Evolutionary conservation across 371 early-diverging fungal species (phyloP).

Genomic region (Mortierella sp.): DNA sequence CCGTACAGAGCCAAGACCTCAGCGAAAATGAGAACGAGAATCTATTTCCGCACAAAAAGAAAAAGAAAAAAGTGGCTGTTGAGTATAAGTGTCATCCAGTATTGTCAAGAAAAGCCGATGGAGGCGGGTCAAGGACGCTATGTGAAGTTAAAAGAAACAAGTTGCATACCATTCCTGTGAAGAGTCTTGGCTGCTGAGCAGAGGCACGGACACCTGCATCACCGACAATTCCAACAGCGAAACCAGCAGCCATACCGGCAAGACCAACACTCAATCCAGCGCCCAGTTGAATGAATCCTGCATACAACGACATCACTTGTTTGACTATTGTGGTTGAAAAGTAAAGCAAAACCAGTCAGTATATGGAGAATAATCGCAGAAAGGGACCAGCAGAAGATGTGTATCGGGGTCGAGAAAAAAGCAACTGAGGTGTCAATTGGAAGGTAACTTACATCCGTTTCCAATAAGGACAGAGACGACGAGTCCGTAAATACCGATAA

Average conservation of each 20-base stretch:
- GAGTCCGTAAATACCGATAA: constrained; percentile 92
- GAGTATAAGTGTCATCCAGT: neutral
- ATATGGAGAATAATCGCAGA: too few relatives aligned
- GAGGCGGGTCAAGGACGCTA: neutral
- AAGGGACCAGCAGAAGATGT: too few relatives aligned
- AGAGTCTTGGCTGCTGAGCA: constrained; percentile 86
- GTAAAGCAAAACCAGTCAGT: too few relatives aligned
- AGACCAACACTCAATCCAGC: constrained; percentile 91
- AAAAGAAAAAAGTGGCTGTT: neutral
- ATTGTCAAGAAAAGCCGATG: neutral
- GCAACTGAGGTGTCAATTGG: too few relatives aligned
- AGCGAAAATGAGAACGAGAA: constrained; percentile 93
- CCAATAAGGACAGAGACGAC: constrained; percentile 89
- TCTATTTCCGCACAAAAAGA: constrained; percentile 35
- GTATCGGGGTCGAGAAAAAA: too few relatives aligned
- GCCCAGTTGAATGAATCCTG: constrained; percentile 87
- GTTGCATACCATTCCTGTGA: constrained; percentile 77
- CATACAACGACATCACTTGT: constrained; percentile 73
- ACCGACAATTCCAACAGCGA: constrained; percentile 93
- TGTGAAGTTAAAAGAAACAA: too few relatives aligned
- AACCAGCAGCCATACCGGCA: constrained; percentile 91
- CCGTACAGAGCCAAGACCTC: constrained; percentile 95
- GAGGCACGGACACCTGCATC: constrained; percentile 90
- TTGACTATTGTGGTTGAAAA: neutral
- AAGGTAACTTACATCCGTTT: constrained; percentile 75